A percentile compares a stretch with the other conserved stretches of the same genome.
These are phyloP conservation scores for Tetraselmis chui DNA, from an alignment of 139 green algal genomes.

Conservation along the genomic window DNA sequence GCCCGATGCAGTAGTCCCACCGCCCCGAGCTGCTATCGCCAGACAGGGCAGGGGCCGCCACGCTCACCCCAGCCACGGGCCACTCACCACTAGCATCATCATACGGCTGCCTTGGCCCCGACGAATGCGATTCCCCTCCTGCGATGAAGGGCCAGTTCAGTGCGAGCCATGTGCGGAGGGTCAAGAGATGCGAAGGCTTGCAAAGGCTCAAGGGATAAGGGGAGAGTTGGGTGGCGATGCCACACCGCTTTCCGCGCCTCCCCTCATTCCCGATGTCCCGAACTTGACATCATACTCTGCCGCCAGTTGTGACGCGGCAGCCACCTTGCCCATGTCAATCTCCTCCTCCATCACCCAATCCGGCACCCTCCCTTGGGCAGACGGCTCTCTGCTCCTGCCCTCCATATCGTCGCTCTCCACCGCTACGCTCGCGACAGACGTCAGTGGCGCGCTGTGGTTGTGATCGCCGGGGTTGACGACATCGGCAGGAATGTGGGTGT, in stretches of 20 bases:
- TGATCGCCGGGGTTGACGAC: neutral
- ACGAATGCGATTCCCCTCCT: too few species aligned
- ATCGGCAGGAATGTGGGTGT: conserved; percentile 27
- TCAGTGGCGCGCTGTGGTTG: too few species aligned
- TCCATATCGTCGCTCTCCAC: neutral
- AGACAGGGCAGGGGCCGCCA: too few species aligned
- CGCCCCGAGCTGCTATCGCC: conserved; percentile 1
- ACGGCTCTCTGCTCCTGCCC: neutral
- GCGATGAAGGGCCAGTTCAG: too few species aligned
- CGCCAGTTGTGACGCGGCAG: neutral
- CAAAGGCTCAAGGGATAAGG: too few species aligned
- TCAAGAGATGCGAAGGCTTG: too few species aligned
- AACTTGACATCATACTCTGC: neutral
- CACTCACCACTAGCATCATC: too few species aligned
- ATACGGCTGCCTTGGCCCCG: too few species aligned
- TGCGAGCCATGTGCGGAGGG: too few species aligned
- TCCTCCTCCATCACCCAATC: conserved; percentile 37
- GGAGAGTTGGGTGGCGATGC: too few species aligned
- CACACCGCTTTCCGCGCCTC: neutral
- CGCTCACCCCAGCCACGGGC: too few species aligned
- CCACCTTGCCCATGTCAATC: neutral
- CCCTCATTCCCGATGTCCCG: too few species aligned
- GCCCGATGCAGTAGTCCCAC: conserved; percentile 37
- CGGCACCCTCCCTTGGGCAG: neutral
- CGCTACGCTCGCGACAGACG: neutral